These are phyloP conservation scores for Ophiostoma quercus DNA, from an alignment of 2,329 filamentous ascomycete species.

Conservation along the genomic window DNA sequence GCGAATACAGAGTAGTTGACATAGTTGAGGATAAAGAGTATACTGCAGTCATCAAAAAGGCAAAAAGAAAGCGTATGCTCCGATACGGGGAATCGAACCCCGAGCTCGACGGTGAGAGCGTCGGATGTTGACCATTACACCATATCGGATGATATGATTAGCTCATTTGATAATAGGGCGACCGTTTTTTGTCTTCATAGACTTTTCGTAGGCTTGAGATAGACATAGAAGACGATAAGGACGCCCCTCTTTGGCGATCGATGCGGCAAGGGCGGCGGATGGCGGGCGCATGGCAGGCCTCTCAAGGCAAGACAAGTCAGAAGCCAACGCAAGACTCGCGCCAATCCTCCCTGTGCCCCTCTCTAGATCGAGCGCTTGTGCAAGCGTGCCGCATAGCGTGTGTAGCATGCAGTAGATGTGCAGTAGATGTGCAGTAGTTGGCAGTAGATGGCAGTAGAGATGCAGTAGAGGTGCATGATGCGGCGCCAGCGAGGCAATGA, in stretches of 20 bases:
- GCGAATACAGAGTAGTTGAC: too few species aligned
- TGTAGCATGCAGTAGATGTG: background rate
- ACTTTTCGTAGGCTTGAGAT: too few species aligned
- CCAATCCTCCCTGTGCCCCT: background rate
- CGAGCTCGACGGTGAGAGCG: slow-evolving; percentile 28
- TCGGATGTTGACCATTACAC: slow-evolving; percentile 28
- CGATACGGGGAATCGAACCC: slow-evolving; percentile 28
- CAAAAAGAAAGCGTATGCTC: slow-evolving; percentile 21
- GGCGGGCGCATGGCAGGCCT: background rate
- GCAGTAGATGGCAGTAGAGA: background rate
- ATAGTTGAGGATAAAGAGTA: background rate
- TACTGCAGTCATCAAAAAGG: background rate
- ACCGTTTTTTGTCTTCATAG: background rate
- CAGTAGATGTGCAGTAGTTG: background rate
- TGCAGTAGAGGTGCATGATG: background rate
- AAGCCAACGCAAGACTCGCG: too few species aligned
- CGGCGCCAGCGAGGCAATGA: background rate
- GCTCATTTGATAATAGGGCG: background rate
- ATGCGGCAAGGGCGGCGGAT: background rate
- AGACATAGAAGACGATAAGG: too few species aligned
- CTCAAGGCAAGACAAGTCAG: background rate
- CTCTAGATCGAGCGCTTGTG: background rate
- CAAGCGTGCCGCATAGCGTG: too few species aligned
- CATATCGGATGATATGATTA: slow-evolving; percentile 25
- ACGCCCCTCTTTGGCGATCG: background rate